Percentiles rank a stretch among this genome's conserved stretches.
phyloP scores from a whole-genome alignment of 148 eudicot genomes.

The Dysphania ambrosioides region DNA sequence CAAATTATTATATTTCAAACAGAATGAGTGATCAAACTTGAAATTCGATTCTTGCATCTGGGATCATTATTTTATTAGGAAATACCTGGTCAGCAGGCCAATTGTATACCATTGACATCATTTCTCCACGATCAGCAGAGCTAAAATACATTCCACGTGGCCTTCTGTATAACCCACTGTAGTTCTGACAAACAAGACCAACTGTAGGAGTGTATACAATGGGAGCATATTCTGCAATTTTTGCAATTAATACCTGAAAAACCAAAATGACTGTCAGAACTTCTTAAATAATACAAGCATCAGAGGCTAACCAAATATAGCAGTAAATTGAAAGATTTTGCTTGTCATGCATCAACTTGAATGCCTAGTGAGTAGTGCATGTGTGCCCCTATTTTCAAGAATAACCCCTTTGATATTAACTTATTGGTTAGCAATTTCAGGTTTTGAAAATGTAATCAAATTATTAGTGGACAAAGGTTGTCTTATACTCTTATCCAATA shows the following conservation, averaged over 20 bases:
- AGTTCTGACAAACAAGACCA: conserved; percentile 95
- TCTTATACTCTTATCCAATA: neutral
- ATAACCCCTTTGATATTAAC: neutral
- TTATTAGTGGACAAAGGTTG: neutral
- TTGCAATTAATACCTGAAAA: conserved; percentile 77
- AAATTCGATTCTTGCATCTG: neutral
- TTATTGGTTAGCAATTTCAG: neutral
- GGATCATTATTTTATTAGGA: neutral
- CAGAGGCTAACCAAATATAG: neutral
- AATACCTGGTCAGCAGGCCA: conserved; percentile 98
- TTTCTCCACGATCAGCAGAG: conserved; percentile 94
- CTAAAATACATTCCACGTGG: conserved; percentile 98
- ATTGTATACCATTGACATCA: conserved; percentile 99
- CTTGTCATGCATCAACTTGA: neutral
- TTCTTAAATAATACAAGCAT: neutral
- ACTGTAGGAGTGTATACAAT: conserved; percentile 97
- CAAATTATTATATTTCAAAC: neutral
- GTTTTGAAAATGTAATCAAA: neutral
- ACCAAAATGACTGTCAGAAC: conserved; percentile 3
- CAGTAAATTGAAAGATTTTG: neutral
- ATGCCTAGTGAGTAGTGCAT: neutral
- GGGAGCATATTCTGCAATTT: conserved; percentile 96
- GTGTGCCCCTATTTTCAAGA: neutral
- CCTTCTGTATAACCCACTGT: conserved; percentile 90
- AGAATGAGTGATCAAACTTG: neutral